Evolutionary conservation across 768 basidiomycete species (phyloP).

Genomic region (Pholiota microspora): DNA sequence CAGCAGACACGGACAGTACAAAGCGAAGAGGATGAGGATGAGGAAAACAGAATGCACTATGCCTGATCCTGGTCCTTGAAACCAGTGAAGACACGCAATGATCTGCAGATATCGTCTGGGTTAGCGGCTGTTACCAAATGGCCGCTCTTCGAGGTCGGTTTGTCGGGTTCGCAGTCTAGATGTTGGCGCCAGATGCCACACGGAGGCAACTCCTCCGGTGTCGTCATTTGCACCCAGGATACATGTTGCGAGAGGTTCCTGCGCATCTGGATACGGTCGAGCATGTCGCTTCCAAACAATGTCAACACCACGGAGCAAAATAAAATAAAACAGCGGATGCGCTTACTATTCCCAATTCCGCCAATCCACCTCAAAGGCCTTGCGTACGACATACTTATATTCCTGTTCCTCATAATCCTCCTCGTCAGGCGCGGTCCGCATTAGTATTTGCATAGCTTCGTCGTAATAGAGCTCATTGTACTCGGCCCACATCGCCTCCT

Average conservation of each 20-base stretch:
- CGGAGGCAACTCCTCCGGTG: slow-evolving; percentile 45
- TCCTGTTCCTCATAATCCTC: slow-evolving; percentile 19
- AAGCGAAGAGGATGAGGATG: too few relatives aligned
- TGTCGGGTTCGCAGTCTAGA: slow-evolving; percentile 26
- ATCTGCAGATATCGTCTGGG: slow-evolving; percentile 39
- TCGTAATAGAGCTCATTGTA: slow-evolving; percentile 50
- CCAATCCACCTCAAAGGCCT: slow-evolving; percentile 69
- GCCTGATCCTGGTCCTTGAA: slow-evolving; percentile 38
- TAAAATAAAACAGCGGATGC: neutral
- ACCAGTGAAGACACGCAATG: slow-evolving; percentile 56
- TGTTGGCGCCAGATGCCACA: slow-evolving; percentile 52
- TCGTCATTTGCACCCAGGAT: slow-evolving; percentile 47
- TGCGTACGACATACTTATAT: slow-evolving; percentile 27
- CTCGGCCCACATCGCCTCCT: slow-evolving; percentile 67
- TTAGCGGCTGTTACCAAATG: slow-evolving; percentile 18
- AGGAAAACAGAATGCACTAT: neutral
- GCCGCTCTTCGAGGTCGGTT: neutral
- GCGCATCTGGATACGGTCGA: slow-evolving; percentile 65
- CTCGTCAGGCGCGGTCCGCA: slow-evolving; percentile 31
- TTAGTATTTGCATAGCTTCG: slow-evolving; percentile 35
- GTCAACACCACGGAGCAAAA: slow-evolving; percentile 1
- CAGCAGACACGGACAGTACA: too few relatives aligned
- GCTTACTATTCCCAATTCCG: slow-evolving; percentile 67
- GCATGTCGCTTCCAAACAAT: slow-evolving; percentile 60
- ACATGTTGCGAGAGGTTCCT: slow-evolving; percentile 43